phyloP scores from a whole-genome alignment of 139 green algal genomes.

The Deuterostichococcus epilithicus region DNA sequence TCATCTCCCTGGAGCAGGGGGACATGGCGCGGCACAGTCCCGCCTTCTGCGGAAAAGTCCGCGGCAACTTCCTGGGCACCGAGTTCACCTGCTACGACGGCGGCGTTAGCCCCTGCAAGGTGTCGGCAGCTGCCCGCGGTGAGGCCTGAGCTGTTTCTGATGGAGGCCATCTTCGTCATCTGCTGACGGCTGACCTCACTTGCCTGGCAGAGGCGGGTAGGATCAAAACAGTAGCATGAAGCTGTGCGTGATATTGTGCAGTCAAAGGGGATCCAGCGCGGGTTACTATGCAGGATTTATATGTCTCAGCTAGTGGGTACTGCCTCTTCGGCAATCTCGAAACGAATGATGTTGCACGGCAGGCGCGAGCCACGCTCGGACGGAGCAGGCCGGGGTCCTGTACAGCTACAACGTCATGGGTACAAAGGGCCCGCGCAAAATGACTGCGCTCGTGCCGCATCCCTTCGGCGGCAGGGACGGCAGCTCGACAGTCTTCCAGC shows the following conservation, averaged over 20 bases:
- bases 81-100: constrained; percentile 85
- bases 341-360: not conserved
- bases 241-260: no score
- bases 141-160: no score
- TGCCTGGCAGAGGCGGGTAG: no score
- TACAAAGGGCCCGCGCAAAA: constrained; percentile 86
- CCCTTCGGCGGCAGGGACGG: constrained; percentile 20
- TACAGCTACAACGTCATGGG: constrained; percentile 94
- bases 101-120: constrained; percentile 19
- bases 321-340: no score
- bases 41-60: constrained; percentile 58
- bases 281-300: no score
- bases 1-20: constrained; percentile 74
- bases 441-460: constrained; percentile 70
- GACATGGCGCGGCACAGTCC: constrained; percentile 3
- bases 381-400: constrained; percentile 69
- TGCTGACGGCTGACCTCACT: no score
- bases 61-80: constrained; percentile 92
- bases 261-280: no score
- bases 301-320: no score
- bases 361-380: constrained; percentile 4
- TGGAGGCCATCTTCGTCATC: no score
- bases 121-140: not conserved
- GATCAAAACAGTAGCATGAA: no score
- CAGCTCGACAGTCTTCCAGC: constrained; percentile 5